Conservation (phyloP, 805 yeast species). For the Hanseniaspora clermontiae region DNA sequence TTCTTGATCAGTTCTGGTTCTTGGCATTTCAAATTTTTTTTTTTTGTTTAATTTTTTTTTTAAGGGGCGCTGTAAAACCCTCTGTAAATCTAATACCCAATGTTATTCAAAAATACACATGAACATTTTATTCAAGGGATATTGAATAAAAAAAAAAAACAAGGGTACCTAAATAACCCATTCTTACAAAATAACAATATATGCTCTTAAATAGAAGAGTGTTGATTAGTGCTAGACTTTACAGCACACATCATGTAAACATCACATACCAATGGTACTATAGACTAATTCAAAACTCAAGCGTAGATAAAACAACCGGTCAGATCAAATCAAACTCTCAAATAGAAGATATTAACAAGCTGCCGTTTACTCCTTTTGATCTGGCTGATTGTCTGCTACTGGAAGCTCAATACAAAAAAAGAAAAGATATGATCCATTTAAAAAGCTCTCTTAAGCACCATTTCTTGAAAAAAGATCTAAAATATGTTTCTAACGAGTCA, state of each 20-base stretch:
- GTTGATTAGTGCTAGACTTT: background rate
- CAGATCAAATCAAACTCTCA: background rate
- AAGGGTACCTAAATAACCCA: background rate
- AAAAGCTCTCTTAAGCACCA: background rate
- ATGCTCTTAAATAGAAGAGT: background rate
- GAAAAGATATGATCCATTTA: background rate
- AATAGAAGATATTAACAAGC: background rate
- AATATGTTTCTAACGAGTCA: background rate
- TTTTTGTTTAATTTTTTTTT: too few species aligned
- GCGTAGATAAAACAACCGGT: background rate
- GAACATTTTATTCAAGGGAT: too few species aligned
- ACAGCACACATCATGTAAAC: background rate
- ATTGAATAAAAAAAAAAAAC: too few species aligned
- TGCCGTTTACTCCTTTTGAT: background rate
- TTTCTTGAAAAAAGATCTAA: background rate
- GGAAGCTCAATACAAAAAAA: background rate
- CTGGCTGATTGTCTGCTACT: background rate
- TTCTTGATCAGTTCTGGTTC: too few species aligned
- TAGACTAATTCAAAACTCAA: background rate
- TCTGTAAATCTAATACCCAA: too few species aligned
- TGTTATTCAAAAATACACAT: too few species aligned
- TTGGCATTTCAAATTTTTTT: too few species aligned
- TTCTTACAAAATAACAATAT: background rate
- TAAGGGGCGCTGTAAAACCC: too few species aligned
- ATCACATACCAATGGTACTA: slow-evolving; percentile 4